phyloP scores from a whole-genome alignment of 352 stramenopile genomes.

The Saprolegnia parasitica region DNA sequence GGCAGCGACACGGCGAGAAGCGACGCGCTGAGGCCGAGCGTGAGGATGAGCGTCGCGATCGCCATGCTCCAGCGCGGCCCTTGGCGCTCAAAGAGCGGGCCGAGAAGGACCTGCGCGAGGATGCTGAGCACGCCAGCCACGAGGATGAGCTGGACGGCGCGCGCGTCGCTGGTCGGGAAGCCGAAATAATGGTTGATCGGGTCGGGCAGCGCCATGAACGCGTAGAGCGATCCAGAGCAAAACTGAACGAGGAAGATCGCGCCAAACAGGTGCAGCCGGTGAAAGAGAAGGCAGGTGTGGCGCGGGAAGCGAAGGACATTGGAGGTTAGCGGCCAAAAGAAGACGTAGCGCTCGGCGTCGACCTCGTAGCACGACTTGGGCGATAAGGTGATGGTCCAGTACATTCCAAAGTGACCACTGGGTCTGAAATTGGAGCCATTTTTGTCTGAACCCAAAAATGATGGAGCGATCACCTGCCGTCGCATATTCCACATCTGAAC shows the following conservation, averaged over 20 bases:
- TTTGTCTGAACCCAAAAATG: too few species aligned
- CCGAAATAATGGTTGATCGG: conserved; percentile 13
- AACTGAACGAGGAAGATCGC: conserved; percentile 10
- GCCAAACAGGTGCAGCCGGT: not conserved
- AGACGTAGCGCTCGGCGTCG: conserved; percentile 15
- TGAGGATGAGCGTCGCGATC: conserved; percentile 12
- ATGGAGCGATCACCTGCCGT: too few species aligned
- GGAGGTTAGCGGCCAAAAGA: not conserved
- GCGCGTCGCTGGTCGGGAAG: not conserved
- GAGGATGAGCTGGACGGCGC: not conserved
- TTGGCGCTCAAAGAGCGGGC: conserved; percentile 26
- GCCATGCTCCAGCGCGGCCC: conserved; percentile 25
- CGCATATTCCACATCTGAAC: too few species aligned
- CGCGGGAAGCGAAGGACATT: not conserved
- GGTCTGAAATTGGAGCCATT: too few species aligned
- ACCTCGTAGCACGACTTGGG: not conserved
- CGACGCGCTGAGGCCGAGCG: conserved; percentile 12
- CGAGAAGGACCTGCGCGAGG: conserved; percentile 10
- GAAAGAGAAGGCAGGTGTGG: conserved; percentile 3
- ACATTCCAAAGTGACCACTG: not conserved
- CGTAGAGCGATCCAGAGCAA: conserved; percentile 1
- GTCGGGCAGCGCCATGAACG: conserved; percentile 27
- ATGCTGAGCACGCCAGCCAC: conserved; percentile 20
- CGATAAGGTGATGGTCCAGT: conserved; percentile 13
- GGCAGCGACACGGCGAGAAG: not conserved